phyloP scores from a whole-genome alignment of 2,329 filamentous ascomycete genomes.

The Hypoxylon sp. region DNA sequence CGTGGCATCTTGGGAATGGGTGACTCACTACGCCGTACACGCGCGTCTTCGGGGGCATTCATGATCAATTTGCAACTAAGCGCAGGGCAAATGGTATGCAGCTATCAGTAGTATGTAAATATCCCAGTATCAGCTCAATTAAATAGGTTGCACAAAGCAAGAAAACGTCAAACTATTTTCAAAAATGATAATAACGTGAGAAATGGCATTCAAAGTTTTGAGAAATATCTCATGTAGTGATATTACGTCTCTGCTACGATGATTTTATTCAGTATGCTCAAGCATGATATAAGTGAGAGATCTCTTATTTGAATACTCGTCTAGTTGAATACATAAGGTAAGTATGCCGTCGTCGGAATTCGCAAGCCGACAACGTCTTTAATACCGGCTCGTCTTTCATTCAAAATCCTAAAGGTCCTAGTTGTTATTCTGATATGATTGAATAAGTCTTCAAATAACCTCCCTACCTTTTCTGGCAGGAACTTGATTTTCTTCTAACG shows the following conservation, averaged over 20 bases:
- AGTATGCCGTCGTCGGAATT: neutral
- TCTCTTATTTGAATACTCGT: neutral
- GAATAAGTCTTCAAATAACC: neutral
- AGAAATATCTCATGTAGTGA: too few species aligned
- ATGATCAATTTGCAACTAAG: constrained; percentile 2
- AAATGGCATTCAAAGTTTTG: too few species aligned
- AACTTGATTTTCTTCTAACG: neutral
- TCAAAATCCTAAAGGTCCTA: neutral
- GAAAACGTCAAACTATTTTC: too few species aligned
- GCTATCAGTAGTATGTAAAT: neutral
- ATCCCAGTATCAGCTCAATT: neutral
- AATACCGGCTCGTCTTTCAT: neutral
- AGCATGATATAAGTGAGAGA: neutral
- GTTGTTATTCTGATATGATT: neutral
- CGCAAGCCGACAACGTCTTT: neutral
- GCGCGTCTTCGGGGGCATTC: too few species aligned
- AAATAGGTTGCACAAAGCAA: neutral
- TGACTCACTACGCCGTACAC: neutral
- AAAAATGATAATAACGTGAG: too few species aligned
- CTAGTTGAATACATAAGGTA: neutral
- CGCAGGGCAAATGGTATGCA: neutral
- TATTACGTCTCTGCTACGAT: too few species aligned
- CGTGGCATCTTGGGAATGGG: too few species aligned
- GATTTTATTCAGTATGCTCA: too few species aligned
- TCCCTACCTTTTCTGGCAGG: neutral